phyloP scores from a whole-genome alignment of 1,284 basidiomycete genomes.

The Marasmius fiardii region DNA sequence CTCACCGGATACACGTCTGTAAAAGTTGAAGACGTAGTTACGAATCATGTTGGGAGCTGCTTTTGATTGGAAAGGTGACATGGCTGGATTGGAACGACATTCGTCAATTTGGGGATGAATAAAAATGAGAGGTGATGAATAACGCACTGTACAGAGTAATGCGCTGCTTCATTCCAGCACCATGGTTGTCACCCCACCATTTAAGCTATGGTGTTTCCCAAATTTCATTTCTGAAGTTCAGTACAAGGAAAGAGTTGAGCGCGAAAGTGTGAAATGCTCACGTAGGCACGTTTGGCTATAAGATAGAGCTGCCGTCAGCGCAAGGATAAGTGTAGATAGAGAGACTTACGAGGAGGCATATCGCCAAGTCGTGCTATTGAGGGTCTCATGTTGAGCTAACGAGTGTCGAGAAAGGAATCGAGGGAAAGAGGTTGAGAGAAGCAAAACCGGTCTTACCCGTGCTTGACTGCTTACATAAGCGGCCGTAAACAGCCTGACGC shows the following conservation, averaged over 20 bases:
- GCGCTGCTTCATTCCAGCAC: conserved; percentile 62
- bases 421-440: background rate
- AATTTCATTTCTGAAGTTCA: conserved; percentile 3
- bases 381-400: conserved; percentile 56
- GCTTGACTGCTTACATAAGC: background rate
- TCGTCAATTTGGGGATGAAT: background rate
- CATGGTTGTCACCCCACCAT: conserved; percentile 89
- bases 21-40: conserved; percentile 86
- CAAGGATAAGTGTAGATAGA: background rate
- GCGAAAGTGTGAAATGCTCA: conserved; percentile 31
- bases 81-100: conserved; percentile 41
- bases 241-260: background rate
- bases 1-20: conserved; percentile 73
- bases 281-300: conserved; percentile 61
- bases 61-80: conserved; percentile 81
- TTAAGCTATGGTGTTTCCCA: conserved; percentile 50
- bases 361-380: conserved; percentile 57
- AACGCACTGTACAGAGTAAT: conserved; percentile 80
- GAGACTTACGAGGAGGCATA: conserved; percentile 75
- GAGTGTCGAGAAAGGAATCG: background rate
- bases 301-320: conserved; percentile 12
- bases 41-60: conserved; percentile 70
- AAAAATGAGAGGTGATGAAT: conserved; percentile 6
- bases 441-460: conserved; percentile 3
- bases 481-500: conserved; percentile 3